Conservation (phyloP, 768 basidiomycete species). For the Macrolepiota albuminosa region DNA sequence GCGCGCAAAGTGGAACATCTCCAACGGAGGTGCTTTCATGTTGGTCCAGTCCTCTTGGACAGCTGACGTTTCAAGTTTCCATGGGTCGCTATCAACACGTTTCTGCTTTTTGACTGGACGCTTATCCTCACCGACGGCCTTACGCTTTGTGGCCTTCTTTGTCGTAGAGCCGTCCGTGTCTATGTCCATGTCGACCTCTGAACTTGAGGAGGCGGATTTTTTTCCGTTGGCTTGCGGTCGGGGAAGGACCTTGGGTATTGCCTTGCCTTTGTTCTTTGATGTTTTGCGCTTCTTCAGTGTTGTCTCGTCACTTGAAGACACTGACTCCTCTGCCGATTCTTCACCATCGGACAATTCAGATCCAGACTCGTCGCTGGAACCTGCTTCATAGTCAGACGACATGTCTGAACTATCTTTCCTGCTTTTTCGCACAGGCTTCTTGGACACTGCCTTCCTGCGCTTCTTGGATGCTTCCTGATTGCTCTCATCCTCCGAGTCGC, state of each 20-base stretch:
- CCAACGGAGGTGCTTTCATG: conserved; percentile 80
- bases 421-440: conserved; percentile 19
- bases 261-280: conserved; percentile 26
- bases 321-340: conserved; percentile 20
- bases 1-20: conserved; percentile 90
- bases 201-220: conserved; percentile 18
- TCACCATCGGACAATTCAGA: conserved; percentile 28
- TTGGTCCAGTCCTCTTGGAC: conserved; percentile 73
- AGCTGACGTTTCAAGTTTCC: conserved; percentile 60
- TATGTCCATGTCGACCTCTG: conserved; percentile 48
- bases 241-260: conserved; percentile 15
- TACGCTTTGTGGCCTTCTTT: conserved; percentile 34
- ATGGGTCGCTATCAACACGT: conserved; percentile 66
- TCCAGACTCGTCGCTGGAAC: conserved; percentile 21
- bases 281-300: conserved; percentile 15
- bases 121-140: conserved; percentile 31
- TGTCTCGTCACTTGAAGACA: conserved; percentile 30
- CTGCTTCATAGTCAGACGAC: conserved; percentile 40
- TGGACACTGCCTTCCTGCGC: conserved; percentile 18
- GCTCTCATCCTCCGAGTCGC: conserved; percentile 43
- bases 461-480: conserved; percentile 24
- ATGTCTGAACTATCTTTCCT: conserved; percentile 20
- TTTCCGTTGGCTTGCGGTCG: conserved; percentile 11
- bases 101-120: conserved; percentile 49
- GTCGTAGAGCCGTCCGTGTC: conserved; percentile 36